Evolutionary conservation across 306 rosid species (phyloP).

Genomic region (Lithocarpus polystachyus): DNA sequence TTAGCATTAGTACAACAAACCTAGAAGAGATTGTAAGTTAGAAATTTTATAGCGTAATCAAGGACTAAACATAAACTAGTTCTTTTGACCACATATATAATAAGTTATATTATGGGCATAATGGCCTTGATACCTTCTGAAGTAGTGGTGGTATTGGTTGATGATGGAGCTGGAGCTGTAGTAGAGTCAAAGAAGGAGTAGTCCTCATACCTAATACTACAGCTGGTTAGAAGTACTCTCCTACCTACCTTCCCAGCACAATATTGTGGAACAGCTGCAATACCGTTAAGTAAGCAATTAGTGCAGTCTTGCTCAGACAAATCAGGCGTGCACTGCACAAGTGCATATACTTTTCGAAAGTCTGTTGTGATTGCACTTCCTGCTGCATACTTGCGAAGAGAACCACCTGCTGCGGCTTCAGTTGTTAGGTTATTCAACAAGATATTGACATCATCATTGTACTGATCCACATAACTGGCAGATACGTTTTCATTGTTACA

Average conservation of each 20-base stretch:
- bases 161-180: neutral
- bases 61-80: neutral
- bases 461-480: neutral
- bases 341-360: constrained; percentile 6
- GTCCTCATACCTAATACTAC: constrained; percentile 29
- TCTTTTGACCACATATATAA: neutral
- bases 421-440: neutral
- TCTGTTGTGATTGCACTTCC: neutral
- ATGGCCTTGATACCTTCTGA: no score
- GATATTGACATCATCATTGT: neutral
- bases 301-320: constrained; percentile 10
- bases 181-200: constrained; percentile 9
- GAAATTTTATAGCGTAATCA: neutral
- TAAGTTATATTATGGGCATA: no score
- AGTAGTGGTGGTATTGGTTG: neutral
- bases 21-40: neutral
- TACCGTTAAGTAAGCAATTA: neutral
- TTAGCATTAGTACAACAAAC: neutral
- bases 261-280: neutral
- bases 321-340: constrained; percentile 35
- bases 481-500: no score
- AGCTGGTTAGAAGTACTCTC: constrained; percentile 32
- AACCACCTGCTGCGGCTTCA: constrained; percentile 13
- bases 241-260: constrained; percentile 19
- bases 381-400: constrained; percentile 14